A percentile compares a stretch with the other conserved stretches of the same genome.
phyloP scores from a whole-genome alignment of 2,329 filamentous ascomycete genomes.

The Zalaria sp. region DNA sequence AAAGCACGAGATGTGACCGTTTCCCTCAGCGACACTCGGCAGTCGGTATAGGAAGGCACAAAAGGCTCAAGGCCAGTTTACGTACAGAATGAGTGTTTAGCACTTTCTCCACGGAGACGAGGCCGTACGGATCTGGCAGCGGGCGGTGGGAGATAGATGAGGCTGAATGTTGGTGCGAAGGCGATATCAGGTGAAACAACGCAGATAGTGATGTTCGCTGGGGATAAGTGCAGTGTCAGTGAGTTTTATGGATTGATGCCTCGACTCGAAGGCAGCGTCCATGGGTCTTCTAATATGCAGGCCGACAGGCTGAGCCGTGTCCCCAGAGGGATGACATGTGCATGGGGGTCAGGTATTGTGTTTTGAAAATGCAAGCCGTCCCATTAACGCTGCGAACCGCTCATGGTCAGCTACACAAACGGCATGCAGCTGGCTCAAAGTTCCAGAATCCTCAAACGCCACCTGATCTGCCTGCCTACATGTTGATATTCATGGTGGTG shows the following conservation, averaged over 20 bases:
- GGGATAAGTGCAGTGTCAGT: not conserved
- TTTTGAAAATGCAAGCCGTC: slow-evolving; percentile 16
- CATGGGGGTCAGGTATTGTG: slow-evolving; percentile 8
- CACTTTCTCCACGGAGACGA: too few relatives aligned
- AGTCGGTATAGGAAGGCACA: too few relatives aligned
- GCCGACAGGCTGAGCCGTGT: not conserved
- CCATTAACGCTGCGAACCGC: slow-evolving; percentile 8
- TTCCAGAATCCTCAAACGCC: not conserved
- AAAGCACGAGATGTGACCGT: too few relatives aligned
- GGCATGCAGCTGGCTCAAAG: not conserved
- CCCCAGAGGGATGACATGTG: slow-evolving; percentile 11
- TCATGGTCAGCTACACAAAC: not conserved
- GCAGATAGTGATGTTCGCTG: slow-evolving; percentile 6
- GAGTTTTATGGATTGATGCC: slow-evolving; percentile 5
- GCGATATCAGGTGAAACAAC: not conserved
- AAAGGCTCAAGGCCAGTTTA: too few relatives aligned
- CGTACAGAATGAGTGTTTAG: too few relatives aligned
- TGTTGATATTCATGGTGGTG: not conserved
- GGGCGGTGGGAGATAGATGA: too few relatives aligned
- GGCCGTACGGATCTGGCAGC: too few relatives aligned
- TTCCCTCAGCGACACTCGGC: too few relatives aligned
- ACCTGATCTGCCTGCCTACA: not conserved
- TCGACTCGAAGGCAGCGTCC: slow-evolving; percentile 8
- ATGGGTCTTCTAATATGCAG: slow-evolving; percentile 5
- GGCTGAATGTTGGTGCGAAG: too few relatives aligned